These are phyloP conservation scores for Trichoderma sp. DNA, from an alignment of 2,329 filamentous ascomycete genomes.

Conservation along the genomic window DNA sequence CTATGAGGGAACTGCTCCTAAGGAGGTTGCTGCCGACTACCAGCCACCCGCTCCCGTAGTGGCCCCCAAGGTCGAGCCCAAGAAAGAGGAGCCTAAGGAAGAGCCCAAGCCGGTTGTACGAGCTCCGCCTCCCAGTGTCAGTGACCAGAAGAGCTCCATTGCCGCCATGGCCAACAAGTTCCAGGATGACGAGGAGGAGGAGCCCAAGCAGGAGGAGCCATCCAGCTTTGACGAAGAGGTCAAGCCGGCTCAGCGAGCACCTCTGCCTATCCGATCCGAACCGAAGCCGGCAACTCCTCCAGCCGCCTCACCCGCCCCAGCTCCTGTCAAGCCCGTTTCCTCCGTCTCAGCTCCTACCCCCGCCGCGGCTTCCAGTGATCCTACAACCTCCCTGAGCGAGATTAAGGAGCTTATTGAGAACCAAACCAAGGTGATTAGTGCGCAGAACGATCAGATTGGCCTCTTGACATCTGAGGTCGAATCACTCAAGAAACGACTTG, in stretches of 20 bases:
- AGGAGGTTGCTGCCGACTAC: slow-evolving; percentile 71
- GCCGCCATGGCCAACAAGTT: slow-evolving; percentile 82
- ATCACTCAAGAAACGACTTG: slow-evolving; percentile 73
- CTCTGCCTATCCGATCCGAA: slow-evolving; percentile 39
- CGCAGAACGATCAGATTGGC: slow-evolving; percentile 74
- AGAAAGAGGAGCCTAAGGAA: slow-evolving; percentile 47
- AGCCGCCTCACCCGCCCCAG: slow-evolving; percentile 23
- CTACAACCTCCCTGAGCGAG: slow-evolving; percentile 67
- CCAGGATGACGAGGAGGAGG: slow-evolving; percentile 66
- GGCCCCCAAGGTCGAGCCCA: slow-evolving; percentile 39
- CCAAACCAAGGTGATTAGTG: slow-evolving; percentile 73
- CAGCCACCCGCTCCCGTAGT: slow-evolving; percentile 53
- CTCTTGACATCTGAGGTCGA: slow-evolving; percentile 72
- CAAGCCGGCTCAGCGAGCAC: slow-evolving; percentile 66
- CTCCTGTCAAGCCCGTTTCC: slow-evolving; percentile 21
- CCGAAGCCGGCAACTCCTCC: slow-evolving; percentile 42
- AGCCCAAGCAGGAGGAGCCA: slow-evolving; percentile 56
- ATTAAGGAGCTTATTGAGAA: slow-evolving; percentile 76
- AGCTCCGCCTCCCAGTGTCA: slow-evolving; percentile 63
- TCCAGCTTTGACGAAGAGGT: slow-evolving; percentile 86
- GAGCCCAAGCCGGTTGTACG: slow-evolving; percentile 49
- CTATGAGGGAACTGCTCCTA: slow-evolving; percentile 78
- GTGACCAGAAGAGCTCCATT: slow-evolving; percentile 85
- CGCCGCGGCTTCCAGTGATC: slow-evolving; percentile 33
- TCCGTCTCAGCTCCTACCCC: slow-evolving; percentile 35